Base-by-base conservation (phyloP, 805 yeast species). In the Ogataea populi-albae region DNA sequence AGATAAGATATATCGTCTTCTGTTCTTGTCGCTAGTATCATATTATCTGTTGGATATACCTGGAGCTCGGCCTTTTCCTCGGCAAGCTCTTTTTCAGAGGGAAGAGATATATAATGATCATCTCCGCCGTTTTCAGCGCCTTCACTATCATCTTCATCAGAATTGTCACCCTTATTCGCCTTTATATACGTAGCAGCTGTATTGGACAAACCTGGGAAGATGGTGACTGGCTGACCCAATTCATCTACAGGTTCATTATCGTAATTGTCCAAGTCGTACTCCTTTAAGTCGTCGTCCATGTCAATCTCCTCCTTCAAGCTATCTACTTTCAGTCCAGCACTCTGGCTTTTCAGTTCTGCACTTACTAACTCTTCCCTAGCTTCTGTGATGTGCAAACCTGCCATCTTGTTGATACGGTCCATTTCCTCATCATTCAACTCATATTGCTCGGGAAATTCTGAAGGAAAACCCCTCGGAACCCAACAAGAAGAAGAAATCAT, bases 391-490 rank as follows among this genome's bases (percentile, higher is more conserved):
- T 89, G 86, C 49, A 88, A 67, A 40, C 82, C 76, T 35, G 98
- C 95, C 77, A 93, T 73, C 47, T 79, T 77, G 43, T 81, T 76
- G 57, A 93, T 88, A 64, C 97, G 75, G 38, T 78, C 91, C 86
- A 93, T 81, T 64, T 93, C 98, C 41, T 76, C 91, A 44, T 93
- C 98, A 49, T 88, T 81, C 36, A 91, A 66, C 48, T 86, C 95
- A 52, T 87, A 88, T 55, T 83, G 77, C 52, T 79, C 86, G 5
- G 98, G 98, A 56, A 81, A 86, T 61, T 89, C 97, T 24, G 94
- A 76, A 19, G 98, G 94, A 61, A 73, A 84, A 4, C 98, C 98
- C 54, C 96, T 77, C 32, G 98, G 97, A 17, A 91, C 96, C 98
- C 98, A 93, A 34, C 81, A 68, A 32, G 93, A 80, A 18, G 97